Evolutionary conservation across 73 alveolate species (phyloP).

Genomic region (Symbiodinium pilosum): DNA sequence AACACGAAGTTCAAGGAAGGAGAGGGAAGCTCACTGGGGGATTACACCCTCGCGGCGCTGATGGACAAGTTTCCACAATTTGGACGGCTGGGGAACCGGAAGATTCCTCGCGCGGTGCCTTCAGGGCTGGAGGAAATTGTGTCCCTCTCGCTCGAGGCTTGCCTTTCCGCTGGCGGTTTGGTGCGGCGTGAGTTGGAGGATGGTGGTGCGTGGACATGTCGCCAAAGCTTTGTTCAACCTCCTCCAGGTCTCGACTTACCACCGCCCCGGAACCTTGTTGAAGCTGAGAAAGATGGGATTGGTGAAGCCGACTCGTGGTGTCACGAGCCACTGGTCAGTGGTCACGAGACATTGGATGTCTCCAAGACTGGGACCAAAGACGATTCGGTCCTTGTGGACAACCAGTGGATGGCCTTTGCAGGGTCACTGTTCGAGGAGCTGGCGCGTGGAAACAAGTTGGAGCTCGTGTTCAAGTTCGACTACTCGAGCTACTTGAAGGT

Average conservation of each 20-base stretch:
- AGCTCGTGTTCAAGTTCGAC: not conserved
- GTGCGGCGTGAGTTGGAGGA: conserved; percentile 27
- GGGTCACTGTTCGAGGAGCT: not conserved
- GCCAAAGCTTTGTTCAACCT: too few species aligned
- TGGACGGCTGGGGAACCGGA: not conserved
- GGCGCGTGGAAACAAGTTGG: not conserved
- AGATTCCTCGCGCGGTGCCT: not conserved
- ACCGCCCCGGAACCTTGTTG: not conserved
- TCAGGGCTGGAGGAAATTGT: conserved; percentile 19
- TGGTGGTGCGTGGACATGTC: not conserved
- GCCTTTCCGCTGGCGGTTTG: conserved; percentile 17
- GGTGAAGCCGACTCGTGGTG: not conserved
- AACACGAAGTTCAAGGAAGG: not conserved
- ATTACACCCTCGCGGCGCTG: conserved; percentile 11
- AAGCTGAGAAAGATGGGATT: not conserved
- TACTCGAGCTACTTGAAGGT: not conserved
- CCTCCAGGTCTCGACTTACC: not conserved
- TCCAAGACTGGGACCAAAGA: not conserved
- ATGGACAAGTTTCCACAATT: not conserved
- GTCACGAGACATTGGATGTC: not conserved
- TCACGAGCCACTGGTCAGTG: not conserved
- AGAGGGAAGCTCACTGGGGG: conserved; percentile 6
- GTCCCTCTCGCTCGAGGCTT: conserved; percentile 57
- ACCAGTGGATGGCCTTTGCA: not conserved
- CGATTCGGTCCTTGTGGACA: not conserved